Conservation (phyloP, 2,329 filamentous ascomycete species). For the Botryotinia convoluta region DNA sequence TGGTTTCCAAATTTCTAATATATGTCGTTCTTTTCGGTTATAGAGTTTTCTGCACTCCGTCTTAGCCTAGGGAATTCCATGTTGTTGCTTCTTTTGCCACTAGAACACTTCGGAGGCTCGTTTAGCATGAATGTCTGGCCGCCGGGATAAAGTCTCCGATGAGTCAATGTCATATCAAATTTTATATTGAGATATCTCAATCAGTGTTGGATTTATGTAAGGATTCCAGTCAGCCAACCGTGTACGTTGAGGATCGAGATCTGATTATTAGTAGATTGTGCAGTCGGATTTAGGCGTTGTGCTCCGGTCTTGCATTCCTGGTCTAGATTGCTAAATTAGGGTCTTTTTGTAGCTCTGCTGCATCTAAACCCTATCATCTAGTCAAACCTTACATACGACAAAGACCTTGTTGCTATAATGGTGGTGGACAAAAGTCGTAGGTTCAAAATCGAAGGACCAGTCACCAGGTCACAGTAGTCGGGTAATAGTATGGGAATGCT, state of each 20-base stretch:
- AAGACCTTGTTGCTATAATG: not conserved
- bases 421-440: not conserved
- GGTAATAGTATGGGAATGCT: not conserved
- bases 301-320: not conserved
- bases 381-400: not conserved
- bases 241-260: not conserved
- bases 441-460: not conserved
- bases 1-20: not conserved
- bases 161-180: not conserved
- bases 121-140: not conserved
- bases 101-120: not conserved
- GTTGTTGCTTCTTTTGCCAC: not conserved
- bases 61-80: not conserved
- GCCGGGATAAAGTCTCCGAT: not conserved
- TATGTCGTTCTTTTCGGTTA: not conserved
- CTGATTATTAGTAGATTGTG: not conserved
- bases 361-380: constrained; percentile 10
- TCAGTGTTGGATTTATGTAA: not conserved
- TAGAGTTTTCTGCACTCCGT: constrained; percentile 8
- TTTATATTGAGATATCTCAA: constrained; percentile 3
- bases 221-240: not conserved
- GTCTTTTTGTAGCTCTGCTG: not conserved
- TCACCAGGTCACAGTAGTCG: not conserved
- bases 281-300: not conserved
- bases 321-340: constrained; percentile 6